Evolutionary conservation across 352 stramenopile species (phyloP).

Genomic region (Phytophthora sp.): DNA sequence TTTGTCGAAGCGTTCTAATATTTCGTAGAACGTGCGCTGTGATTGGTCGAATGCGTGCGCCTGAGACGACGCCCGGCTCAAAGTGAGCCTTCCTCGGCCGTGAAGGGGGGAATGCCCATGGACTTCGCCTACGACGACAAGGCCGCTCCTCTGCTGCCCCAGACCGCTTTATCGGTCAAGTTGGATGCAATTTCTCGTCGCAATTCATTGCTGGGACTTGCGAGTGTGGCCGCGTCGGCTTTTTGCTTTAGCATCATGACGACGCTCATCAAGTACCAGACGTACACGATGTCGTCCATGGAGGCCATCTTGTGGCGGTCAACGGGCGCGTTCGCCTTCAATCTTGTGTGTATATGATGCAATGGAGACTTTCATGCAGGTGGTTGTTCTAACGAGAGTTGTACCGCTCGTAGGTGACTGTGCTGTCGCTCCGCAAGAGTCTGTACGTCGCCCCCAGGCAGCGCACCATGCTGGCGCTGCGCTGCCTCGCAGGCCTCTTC

Average conservation of each 20-base stretch:
- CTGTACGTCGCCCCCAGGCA: slow-evolving; percentile 40
- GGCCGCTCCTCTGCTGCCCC: slow-evolving; percentile 1
- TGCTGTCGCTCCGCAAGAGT: slow-evolving; percentile 16
- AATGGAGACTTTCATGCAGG: too few species aligned
- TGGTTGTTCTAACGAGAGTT: too few species aligned
- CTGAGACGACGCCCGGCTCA: slow-evolving; percentile 1
- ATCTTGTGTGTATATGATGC: slow-evolving; percentile 39
- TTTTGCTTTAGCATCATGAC: slow-evolving; percentile 79
- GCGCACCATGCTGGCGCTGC: slow-evolving; percentile 48
- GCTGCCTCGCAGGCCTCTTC: slow-evolving; percentile 54
- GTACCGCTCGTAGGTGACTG: not conserved
- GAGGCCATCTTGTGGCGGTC: slow-evolving; percentile 74
- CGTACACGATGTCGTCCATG: slow-evolving; percentile 63
- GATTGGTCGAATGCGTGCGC: not conserved
- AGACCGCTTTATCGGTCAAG: not conserved
- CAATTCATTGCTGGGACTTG: slow-evolving; percentile 55
- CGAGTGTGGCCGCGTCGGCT: slow-evolving; percentile 58
- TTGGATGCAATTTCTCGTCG: slow-evolving; percentile 10
- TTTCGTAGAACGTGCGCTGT: not conserved
- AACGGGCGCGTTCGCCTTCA: slow-evolving; percentile 43
- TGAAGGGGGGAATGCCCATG: not conserved
- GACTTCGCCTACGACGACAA: not conserved
- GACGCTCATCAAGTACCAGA: slow-evolving; percentile 67
- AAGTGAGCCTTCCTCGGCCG: too few species aligned
- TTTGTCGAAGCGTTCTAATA: too few species aligned